Percentiles rank a stretch among this genome's conserved stretches.
Conservation (phyloP, 2,329 filamentous ascomycete species). For the Torrubiellomyces zombiae region DNA sequence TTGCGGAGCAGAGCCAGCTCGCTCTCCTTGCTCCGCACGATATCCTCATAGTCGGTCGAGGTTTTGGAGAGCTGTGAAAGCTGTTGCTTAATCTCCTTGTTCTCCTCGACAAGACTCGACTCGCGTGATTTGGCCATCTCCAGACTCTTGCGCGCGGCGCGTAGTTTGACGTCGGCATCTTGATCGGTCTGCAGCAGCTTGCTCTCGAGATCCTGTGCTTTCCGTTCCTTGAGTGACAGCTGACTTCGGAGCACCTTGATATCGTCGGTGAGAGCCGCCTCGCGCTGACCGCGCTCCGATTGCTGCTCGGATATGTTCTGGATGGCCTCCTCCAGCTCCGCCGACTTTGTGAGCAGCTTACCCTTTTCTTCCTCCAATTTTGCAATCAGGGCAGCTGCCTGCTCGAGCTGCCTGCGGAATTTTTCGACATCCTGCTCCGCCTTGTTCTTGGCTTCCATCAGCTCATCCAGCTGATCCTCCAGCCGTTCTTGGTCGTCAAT, state of each 20-base stretch:
- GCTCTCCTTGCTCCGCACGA: constrained; percentile 85
- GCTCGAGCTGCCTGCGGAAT: constrained; percentile 69
- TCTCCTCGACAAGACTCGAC: constrained; percentile 62
- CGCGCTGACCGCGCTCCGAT: constrained; percentile 57
- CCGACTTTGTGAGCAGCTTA: constrained; percentile 49
- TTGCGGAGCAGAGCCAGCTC: constrained; percentile 72
- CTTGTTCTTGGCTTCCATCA: constrained; percentile 77
- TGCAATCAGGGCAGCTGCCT: constrained; percentile 74
- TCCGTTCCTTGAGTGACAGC: constrained; percentile 73
- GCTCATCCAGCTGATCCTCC: constrained; percentile 80
- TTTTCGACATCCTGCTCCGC: constrained; percentile 72
- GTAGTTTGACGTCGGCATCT: constrained; percentile 73
- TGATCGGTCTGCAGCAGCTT: constrained; percentile 76
- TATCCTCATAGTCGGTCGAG: constrained; percentile 86
- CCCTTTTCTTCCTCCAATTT: constrained; percentile 77
- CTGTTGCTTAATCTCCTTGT: constrained; percentile 67
- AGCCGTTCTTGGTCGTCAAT: constrained; percentile 88
- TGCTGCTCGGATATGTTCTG: constrained; percentile 53
- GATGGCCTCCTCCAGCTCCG: constrained; percentile 54
- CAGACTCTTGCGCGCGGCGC: constrained; percentile 62
- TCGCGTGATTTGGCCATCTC: constrained; percentile 57
- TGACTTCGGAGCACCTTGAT: constrained; percentile 87
- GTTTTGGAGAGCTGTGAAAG: constrained; percentile 77
- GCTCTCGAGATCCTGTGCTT: constrained; percentile 70
- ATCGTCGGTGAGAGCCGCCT: constrained; percentile 64